Evolutionary conservation across 2,329 filamentous ascomycete species (phyloP), one percentile per base, ranked within the genome.

Genomic region (Ophiocordyceps robertsii): DNA sequence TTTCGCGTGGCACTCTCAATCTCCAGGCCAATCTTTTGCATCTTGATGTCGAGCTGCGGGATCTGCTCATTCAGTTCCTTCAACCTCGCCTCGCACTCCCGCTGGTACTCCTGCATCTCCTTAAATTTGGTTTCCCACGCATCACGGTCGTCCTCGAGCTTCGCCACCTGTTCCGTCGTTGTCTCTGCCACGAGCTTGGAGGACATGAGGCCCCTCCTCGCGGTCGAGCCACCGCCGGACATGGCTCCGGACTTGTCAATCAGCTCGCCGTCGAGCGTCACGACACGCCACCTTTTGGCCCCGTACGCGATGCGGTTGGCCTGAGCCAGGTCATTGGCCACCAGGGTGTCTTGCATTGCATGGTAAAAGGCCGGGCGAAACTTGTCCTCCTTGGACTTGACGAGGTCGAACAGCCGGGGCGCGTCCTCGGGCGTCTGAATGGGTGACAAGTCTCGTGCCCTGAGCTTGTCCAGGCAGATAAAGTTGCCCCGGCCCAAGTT

Each of bases 181-280:
- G 83, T 84, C 44, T 94, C 87, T 1, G 85, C 76, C n/a, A 84
- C 81, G 38, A 94, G 79, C 63, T 95, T 96, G 11, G 89, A 94
- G 0, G 90, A 96, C 93, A 98, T 98, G 44, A 88, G 79, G 1
- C 93, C 93, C 56, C 82, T 87, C 53, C 90, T 89, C 44, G 92
- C 85, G 14, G 85, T 84, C 38, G 78, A 90, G 44, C 92, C 92
- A 70, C 92, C 92, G 69, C 92, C 92, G 45, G 86, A 95, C 92
- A 98, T 96, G 31, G 92, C 96, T 70, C 92, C 92, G 1, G 90
- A 95, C 59, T 93, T 93, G 66, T 98, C 92, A 51, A 98, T 96
- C 41, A 98, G 73, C 61, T 95, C 89, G 39, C 92, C 92, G 46
- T 89, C 87, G 2, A 98, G 75, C 0, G 92, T 98, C 35, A 98